Evolutionary conservation across 129 eudicot genomes (phyloP), one percentile per base, ranked within the genome.

Genomic region (Scalesia atractyloides): DNA sequence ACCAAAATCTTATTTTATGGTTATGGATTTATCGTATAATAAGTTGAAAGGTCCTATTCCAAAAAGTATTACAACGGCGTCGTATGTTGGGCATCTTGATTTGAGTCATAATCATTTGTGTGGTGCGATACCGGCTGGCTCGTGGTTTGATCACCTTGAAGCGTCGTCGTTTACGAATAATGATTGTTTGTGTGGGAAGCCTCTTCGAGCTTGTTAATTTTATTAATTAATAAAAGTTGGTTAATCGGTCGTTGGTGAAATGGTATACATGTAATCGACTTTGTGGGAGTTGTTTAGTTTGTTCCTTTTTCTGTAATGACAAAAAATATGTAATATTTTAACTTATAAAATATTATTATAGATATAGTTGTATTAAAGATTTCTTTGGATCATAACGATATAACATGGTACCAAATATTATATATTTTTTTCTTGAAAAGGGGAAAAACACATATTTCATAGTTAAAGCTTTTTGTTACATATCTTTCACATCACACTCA

Each of bases 111-210:
- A 94, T 51, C 90, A 81, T 41, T 84, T 91, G 30, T 91, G 97
- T 64, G 97, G 97, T 22, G 79, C 77, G 57, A 91, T 91, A 59
- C 97, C 97, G 53, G 76, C 68, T 1, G 96, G 87, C 20, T 49
- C 88, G 26, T 90, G 90, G 68, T 88, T 84, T 58, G 92, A 91
- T 64, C 97, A 85, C 71, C 97, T 90, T 15, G 97, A 87, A 68
- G 91, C 86, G 64, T 52, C 89, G 70, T 90, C 97, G 71, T 90
- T 90, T 78, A 72, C 59, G 17, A 49, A 74, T 82, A 87, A 90
- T 73, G 87, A 85, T 19, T 89, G 96, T 61, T 81, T 89, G 34
- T 89, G 96, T 68, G 96, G 96, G 53, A 89, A 89, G 86, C 96
- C 96, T 22, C 96, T 88, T 34, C 56, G 44, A 69, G 71, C 87